phyloP scores from a whole-genome alignment of 441 rosid species.

The Aquilaria agallochum region DNA sequence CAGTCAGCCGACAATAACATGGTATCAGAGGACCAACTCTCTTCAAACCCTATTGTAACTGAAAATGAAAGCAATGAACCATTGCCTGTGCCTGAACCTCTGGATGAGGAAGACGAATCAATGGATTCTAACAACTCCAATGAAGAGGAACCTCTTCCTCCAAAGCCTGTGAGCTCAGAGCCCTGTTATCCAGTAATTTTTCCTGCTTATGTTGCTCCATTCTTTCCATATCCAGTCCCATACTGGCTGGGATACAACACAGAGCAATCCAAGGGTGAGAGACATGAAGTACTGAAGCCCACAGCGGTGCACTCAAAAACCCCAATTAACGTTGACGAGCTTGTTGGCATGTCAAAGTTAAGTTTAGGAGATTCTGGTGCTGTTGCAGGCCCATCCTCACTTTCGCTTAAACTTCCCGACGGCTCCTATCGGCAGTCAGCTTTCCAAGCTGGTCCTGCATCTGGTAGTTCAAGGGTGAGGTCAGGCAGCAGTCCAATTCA shows the following conservation, averaged over 20 bases:
- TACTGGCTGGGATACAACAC: constrained; percentile 52
- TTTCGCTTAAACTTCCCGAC: constrained; percentile 47
- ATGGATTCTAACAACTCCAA: constrained; percentile 92
- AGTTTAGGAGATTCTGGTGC: constrained; percentile 56
- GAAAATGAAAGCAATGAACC: constrained; percentile 42
- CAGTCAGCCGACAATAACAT: constrained; percentile 56
- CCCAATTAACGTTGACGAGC: constrained; percentile 65
- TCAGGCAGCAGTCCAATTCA: constrained; percentile 45
- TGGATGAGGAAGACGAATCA: constrained; percentile 83
- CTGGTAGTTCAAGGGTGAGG: constrained; percentile 41
- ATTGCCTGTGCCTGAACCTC: constrained; percentile 40
- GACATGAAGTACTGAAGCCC: constrained; percentile 73
- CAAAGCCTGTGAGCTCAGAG: constrained; percentile 39
- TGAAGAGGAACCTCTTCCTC: constrained; percentile 43
- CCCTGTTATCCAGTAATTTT: constrained; percentile 60
- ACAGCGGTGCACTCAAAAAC: constrained; percentile 64
- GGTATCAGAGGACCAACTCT: constrained; percentile 49
- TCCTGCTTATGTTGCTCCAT: constrained; percentile 69
- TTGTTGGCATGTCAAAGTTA: constrained; percentile 71
- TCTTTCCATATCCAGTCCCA: constrained; percentile 62
- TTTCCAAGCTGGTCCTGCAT: constrained; percentile 57
- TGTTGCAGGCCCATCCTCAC: constrained; percentile 41
- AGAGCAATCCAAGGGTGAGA: constrained; percentile 50
- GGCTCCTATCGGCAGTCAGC: constrained; percentile 70
- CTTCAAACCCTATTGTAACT: constrained; percentile 28